Conservation (phyloP, 140 eudicot genomes). For the Anethum foeniculum region DNA sequence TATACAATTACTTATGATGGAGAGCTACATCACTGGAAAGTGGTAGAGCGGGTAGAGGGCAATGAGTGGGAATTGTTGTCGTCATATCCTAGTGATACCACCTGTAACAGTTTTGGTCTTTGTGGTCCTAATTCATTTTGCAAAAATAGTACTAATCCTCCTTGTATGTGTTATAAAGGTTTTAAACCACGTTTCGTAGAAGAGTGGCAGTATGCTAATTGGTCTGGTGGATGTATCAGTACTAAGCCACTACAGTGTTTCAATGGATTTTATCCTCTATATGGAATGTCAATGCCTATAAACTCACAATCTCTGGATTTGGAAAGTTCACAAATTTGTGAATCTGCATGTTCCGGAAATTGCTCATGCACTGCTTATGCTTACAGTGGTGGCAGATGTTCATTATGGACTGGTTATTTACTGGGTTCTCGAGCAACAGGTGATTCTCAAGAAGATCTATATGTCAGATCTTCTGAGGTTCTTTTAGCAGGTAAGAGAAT, state of each 20-base stretch:
- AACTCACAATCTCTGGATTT: background rate
- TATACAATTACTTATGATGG: background rate
- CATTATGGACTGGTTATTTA: background rate
- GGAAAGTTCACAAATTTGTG: background rate
- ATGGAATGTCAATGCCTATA: background rate
- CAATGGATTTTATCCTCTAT: background rate
- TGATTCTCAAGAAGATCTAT: background rate
- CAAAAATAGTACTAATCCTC: background rate
- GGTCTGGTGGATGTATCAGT: constrained; percentile 6
- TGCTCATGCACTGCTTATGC: constrained; percentile 11
- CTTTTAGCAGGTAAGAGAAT: background rate
- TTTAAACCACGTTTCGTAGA: background rate
- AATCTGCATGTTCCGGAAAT: background rate
- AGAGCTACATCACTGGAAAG: background rate
- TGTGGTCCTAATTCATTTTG: constrained; percentile 9
- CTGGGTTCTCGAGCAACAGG: background rate
- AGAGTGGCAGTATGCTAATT: background rate
- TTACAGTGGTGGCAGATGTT: background rate
- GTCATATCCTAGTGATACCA: background rate
- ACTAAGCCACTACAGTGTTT: background rate
- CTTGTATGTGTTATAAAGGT: background rate
- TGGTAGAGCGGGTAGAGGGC: background rate
- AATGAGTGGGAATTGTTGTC: background rate
- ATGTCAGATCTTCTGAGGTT: background rate
- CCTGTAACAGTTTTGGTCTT: background rate